Percentiles rank a stretch among this genome's conserved stretches.
Evolutionary conservation across 148 eudicot genomes (phyloP).

Genomic region (Suaeda aralocaspica): DNA sequence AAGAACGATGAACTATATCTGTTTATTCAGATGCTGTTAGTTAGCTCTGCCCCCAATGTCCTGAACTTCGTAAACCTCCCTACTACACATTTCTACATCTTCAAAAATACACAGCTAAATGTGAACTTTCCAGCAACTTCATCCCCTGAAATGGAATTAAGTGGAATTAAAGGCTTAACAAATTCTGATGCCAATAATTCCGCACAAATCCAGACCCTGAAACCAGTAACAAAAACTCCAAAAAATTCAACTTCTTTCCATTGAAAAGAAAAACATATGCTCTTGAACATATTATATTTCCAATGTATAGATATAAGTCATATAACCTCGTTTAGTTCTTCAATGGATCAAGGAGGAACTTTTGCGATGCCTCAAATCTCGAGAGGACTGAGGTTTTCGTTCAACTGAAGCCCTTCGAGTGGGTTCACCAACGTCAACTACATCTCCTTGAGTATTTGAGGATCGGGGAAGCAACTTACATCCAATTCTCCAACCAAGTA

Average conservation of each 20-base stretch:
- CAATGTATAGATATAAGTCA: neutral
- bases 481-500: constrained; percentile 49
- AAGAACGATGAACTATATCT: neutral
- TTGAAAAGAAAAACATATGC: neutral
- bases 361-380: constrained; percentile 46
- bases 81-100: neutral
- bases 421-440: constrained; percentile 41
- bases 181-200: constrained; percentile 16
- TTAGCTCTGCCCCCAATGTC: neutral
- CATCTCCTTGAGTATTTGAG: constrained; percentile 42
- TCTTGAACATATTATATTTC: neutral
- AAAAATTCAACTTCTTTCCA: constrained; percentile 6
- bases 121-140: neutral
- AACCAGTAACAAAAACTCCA: constrained; percentile 5
- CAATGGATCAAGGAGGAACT: constrained; percentile 44
- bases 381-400: constrained; percentile 35
- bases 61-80: constrained; percentile 4
- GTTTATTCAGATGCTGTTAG: neutral
- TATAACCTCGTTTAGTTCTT: neutral
- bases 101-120: constrained; percentile 3
- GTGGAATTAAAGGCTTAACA: constrained; percentile 33
- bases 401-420: constrained; percentile 56
- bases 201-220: constrained; percentile 26
- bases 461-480: constrained; percentile 53
- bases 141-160: constrained; percentile 25